phyloP scores from a whole-genome alignment of 2,329 filamentous ascomycete genomes.

The Fusarium hainanense region DNA sequence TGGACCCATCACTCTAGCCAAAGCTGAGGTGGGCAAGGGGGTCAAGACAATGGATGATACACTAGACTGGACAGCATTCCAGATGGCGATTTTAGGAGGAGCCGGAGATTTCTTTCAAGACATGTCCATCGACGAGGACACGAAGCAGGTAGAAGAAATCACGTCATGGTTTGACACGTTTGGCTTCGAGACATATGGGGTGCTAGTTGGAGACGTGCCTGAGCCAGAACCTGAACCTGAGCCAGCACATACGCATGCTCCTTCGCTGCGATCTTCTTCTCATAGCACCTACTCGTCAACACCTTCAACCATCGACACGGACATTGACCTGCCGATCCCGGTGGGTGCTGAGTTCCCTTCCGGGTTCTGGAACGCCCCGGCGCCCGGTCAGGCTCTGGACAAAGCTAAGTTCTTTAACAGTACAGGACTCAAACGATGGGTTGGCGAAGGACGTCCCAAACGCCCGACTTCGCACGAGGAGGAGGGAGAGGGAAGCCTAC shows the following conservation, averaged over 20 bases:
- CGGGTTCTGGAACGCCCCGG: slow-evolving; percentile 50
- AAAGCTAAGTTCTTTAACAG: slow-evolving; percentile 50
- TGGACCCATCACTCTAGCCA: slow-evolving; percentile 65
- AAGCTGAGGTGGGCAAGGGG: slow-evolving; percentile 55
- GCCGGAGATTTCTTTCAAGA: slow-evolving; percentile 63
- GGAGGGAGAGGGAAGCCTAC: slow-evolving; percentile 53
- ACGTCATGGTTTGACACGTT: slow-evolving; percentile 64
- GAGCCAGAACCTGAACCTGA: slow-evolving; percentile 2
- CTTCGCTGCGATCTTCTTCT: slow-evolving; percentile 38
- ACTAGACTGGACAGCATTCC: slow-evolving; percentile 73
- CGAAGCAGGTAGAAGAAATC: slow-evolving; percentile 57
- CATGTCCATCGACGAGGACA: slow-evolving; percentile 57
- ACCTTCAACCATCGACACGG: slow-evolving; percentile 47
- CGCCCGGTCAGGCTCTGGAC: slow-evolving; percentile 41
- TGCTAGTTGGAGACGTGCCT: slow-evolving; percentile 48
- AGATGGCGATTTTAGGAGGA: slow-evolving; percentile 71
- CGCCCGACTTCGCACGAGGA: slow-evolving; percentile 45
- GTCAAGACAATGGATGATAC: slow-evolving; percentile 58
- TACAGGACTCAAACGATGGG: slow-evolving; percentile 52
- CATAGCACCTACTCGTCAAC: slow-evolving; percentile 44
- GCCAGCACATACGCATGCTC: not conserved
- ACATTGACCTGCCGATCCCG: slow-evolving; percentile 54
- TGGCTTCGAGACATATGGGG: slow-evolving; percentile 58
- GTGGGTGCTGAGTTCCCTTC: slow-evolving; percentile 50
- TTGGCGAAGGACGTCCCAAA: slow-evolving; percentile 50